phyloP scores from a whole-genome alignment of 495 filamentous ascomycete genomes.

The Alectoria sarmentosa region DNA sequence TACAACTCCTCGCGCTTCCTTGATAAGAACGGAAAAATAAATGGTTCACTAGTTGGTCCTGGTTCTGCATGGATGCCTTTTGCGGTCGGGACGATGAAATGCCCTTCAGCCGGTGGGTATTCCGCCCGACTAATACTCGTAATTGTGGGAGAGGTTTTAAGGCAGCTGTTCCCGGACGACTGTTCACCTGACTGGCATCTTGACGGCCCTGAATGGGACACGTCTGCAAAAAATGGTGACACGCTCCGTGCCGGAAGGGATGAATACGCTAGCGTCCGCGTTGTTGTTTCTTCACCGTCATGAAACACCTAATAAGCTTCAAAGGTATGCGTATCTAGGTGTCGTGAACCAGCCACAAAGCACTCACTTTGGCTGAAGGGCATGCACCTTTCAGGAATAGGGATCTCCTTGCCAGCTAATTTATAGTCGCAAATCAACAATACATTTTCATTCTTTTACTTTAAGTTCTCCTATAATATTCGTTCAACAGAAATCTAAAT shows the following conservation, averaged over 20 bases:
- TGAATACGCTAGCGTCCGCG: not conserved
- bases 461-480: too few species aligned
- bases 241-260: not conserved
- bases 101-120: not conserved
- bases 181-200: not conserved
- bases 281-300: not conserved
- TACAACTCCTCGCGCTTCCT: not conserved
- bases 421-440: too few species aligned
- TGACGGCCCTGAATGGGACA: not conserved
- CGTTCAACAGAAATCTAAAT: too few species aligned
- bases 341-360: too few species aligned
- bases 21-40: slow-evolving; percentile 2
- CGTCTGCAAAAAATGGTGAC: slow-evolving; percentile 1
- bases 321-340: not conserved
- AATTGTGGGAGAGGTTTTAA: slow-evolving; percentile 1
- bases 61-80: slow-evolving; percentile 1
- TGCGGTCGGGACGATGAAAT: slow-evolving; percentile 1
- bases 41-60: slow-evolving; percentile 1
- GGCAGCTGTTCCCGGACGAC: not conserved
- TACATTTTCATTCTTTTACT: too few species aligned
- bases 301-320: not conserved
- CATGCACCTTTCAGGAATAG: too few species aligned
- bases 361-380: too few species aligned
- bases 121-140: not conserved
- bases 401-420: too few species aligned